Base-by-base conservation (phyloP, 2,329 filamentous ascomycete species). In the Phoma herbarum region DNA sequence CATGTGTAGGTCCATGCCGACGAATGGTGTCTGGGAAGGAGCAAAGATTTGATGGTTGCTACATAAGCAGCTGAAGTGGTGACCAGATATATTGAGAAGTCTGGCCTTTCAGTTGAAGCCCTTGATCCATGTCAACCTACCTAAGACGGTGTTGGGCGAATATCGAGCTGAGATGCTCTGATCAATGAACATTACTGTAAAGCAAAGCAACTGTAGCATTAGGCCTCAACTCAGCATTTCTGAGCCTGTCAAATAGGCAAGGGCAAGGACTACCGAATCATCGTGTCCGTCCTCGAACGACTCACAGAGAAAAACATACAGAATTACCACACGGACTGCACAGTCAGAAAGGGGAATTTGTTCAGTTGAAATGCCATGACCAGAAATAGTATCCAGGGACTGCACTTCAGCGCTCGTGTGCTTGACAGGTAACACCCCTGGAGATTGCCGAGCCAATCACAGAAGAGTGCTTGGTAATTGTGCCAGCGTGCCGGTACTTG, bases 381-480 rank as follows among this genome's bases (percentile, higher is more conserved):
- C 22, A n/a, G 28, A 48, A 48, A 55, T 28, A 55, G 22, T 26
- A 35, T 16, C 12, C 31, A 16, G n/a, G n/a, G n/a, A n/a, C n/a
- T n/a, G n/a, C n/a, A 35, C 31, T 18, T 18, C 16, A 35, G 35
- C 22, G 9, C 33, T 42, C 45, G 39, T 45, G 50, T 50, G 50
- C 44, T 59, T 42, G 33, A 58, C 29, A 53, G 49, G 44, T 58
- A 44, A 58, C 46, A 53, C 29, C 26, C 25, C 37, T 7, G 51
- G 29, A 28, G 14, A 9, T 18, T 2, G 11, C 35, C 48, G 2
- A 44, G 51, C 66, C 64, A 69, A 69, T 69, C 48, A 63, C 29
- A 39, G 14, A 7, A 29, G 2, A 28, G 33, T 61, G 63, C 60
- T 68, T 67, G 59, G 46, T 63, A 67, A 69, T 67, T 41, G 45